Evolutionary conservation across 805 yeast species (phyloP), one percentile per base, ranked within the genome.

Genomic region (Candida khao-thaluensis): DNA sequence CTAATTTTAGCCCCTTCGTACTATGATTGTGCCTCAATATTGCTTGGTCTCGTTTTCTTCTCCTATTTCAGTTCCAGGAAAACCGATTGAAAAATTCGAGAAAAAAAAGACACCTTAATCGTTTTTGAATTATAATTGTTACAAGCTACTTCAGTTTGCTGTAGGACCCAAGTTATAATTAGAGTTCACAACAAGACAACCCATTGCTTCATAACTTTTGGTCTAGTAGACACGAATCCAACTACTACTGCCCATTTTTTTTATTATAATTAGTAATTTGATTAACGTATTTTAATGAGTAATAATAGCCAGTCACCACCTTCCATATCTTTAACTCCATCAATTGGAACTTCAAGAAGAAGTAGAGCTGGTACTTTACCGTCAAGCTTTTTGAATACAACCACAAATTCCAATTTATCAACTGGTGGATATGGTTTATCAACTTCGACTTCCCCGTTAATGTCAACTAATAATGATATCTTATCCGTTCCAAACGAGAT

Each of bases 301-400:
- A 35, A 27, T 34, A 40, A 34, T 21, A 35, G 43, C 16, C 22
- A 25, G 17, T 56, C 64, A 15, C 64, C 66, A n/a, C 66, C 64
- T 15, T 33, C 60, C 10, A 57, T 59, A 17, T 52, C 61, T 15
- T 49, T 60, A 30, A 57, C 66, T 8, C 57, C 62, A 11, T 54
- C 61, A 11, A 63, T 41, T 51, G 41, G 43, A 11, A 23, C 21
- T 50, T 60, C 45, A 55, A 58, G 48, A 48, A 72, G 93, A 45
- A 78, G 84, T 31, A 72, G 95, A 47, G 85, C 93, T 2, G 93
- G 93, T 2, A 85, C 95, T 10, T 63, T 85, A 34, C 91, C 93
- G 7, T 79, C 89, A 15, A 64, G 82, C 34, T 70, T 81, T 41
- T 42, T 56, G 34, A 49, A 51, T 25, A 38, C 43, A 7, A 36